Conservation (phyloP, 176 grass and related monocot genomes). For the Hsuehochloa calcarea region DNA sequence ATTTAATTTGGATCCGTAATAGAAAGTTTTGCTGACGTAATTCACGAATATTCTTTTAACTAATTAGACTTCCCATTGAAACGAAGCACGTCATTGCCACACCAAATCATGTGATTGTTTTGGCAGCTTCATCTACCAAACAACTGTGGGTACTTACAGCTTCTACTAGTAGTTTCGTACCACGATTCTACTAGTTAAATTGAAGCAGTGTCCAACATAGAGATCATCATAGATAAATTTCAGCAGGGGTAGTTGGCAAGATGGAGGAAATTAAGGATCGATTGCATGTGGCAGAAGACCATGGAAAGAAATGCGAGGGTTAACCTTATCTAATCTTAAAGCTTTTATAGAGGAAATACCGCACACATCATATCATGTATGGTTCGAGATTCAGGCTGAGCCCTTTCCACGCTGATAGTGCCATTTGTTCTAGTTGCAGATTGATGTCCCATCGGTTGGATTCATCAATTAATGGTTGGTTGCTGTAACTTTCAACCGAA, state of each 20-base stretch:
- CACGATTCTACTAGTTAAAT: neutral
- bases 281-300: neutral
- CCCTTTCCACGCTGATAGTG: neutral
- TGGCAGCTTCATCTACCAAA: neutral
- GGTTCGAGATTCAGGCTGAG: neutral
- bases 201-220: neutral
- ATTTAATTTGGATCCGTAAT: neutral
- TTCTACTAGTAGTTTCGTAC: no score
- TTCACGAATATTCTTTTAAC: neutral
- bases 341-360: no score
- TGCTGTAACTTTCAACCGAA: neutral
- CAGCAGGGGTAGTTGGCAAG: neutral
- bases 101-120: no score
- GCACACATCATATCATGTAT: neutral
- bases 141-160: neutral
- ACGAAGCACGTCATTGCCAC: neutral
- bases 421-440: neutral
- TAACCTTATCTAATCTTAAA: neutral
- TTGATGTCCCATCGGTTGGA: neutral
- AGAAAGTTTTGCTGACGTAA: neutral
- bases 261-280: neutral
- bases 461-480: neutral
- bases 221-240: neutral
- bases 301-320: neutral
- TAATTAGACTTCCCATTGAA: neutral